These are phyloP conservation scores for Penicillium sp. DNA, from an alignment of 2,329 filamentous ascomycete species.

Conservation along the genomic window DNA sequence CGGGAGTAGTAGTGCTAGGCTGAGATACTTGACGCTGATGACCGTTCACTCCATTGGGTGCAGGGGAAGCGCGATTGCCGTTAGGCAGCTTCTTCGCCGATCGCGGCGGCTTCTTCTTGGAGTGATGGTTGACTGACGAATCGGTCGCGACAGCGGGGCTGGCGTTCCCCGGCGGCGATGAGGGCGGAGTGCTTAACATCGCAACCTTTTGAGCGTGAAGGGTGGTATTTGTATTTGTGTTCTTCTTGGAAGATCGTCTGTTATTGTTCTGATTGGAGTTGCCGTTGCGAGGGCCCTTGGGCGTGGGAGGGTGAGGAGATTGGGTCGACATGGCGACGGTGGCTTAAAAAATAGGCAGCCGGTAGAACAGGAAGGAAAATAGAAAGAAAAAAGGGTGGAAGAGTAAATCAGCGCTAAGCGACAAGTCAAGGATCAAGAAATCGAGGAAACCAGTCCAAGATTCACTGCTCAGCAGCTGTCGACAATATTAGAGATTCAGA, in stretches of 20 bases:
- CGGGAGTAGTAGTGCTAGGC: conserved; percentile 50
- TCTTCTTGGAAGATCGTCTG: conserved; percentile 41
- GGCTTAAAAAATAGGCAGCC: conserved; percentile 59
- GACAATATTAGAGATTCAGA: conserved; percentile 33
- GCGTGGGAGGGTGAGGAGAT: conserved; percentile 41
- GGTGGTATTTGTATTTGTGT: conserved; percentile 32
- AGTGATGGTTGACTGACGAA: conserved; percentile 33
- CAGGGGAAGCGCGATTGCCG: conserved; percentile 29
- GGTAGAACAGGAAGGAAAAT: conserved; percentile 21
- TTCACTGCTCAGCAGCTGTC: conserved; percentile 40
- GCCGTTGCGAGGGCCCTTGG: conserved; percentile 42
- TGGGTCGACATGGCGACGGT: conserved; percentile 51
- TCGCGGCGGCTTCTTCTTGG: conserved; percentile 43
- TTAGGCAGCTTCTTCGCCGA: conserved; percentile 43
- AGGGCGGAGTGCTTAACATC: conserved; percentile 39
- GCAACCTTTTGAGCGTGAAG: conserved; percentile 35
- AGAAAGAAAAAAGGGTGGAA: conserved; percentile 20
- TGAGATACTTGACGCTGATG: conserved; percentile 38
- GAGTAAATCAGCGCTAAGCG: conserved; percentile 26
- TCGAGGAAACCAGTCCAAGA: conserved; percentile 24
- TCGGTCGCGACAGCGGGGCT: conserved; percentile 37
- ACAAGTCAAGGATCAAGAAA: conserved; percentile 27
- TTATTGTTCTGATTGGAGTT: conserved; percentile 15
- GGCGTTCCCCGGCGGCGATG: conserved; percentile 39
- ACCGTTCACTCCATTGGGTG: conserved; percentile 23